A percentile compares a stretch with the other conserved stretches of the same genome.
These are phyloP conservation scores for Eugenia klotzschiana DNA, from an alignment of 441 rosid species.

Conservation along the genomic window DNA sequence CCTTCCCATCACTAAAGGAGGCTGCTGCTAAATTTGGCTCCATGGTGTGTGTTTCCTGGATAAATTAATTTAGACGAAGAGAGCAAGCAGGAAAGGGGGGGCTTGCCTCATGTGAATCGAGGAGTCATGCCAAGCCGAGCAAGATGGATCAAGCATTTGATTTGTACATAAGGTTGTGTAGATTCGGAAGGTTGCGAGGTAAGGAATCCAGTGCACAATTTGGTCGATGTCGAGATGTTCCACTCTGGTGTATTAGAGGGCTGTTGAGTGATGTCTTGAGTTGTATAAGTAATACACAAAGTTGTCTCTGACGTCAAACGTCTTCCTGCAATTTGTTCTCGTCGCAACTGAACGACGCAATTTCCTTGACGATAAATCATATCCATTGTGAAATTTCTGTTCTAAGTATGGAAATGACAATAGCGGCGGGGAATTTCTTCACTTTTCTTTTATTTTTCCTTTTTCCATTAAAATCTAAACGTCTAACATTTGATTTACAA, in stretches of 20 bases:
- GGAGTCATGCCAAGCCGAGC: background rate
- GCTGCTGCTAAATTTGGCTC: slow-evolving; percentile 3
- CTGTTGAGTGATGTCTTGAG: background rate
- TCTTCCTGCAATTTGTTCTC: too few relatives aligned
- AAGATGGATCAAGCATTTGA: background rate
- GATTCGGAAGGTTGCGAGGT: background rate
- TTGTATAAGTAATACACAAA: background rate
- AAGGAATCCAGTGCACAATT: background rate
- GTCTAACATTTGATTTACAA: background rate
- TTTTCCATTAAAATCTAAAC: background rate
- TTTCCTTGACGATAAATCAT: too few relatives aligned
- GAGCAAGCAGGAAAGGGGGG: background rate
- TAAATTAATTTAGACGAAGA: background rate
- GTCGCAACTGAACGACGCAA: too few relatives aligned
- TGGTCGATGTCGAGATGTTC: background rate
- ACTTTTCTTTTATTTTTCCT: background rate
- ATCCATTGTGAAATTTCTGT: too few relatives aligned
- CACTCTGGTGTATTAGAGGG: background rate
- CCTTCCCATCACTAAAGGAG: background rate
- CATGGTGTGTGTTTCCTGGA: background rate
- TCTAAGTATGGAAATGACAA: too few relatives aligned
- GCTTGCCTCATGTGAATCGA: background rate
- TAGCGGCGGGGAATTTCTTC: background rate
- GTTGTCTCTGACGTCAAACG: background rate
- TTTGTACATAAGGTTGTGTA: background rate